Percentiles rank a stretch among this genome's conserved stretches.
Conservation (phyloP, 75 land plant species). For the Isoetes taiwanensis region DNA sequence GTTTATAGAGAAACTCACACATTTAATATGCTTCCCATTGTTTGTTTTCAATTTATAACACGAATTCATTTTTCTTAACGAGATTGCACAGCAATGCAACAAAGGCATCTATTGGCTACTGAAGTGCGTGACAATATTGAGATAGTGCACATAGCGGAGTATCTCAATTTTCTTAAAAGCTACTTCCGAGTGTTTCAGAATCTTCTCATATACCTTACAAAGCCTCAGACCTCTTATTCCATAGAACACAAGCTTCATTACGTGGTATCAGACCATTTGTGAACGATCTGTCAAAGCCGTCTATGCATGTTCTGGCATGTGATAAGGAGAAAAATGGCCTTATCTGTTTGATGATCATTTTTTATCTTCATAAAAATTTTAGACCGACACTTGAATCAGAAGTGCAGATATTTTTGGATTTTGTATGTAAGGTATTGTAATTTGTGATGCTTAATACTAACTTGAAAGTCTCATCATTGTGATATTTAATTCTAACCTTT, state of each 20-base stretch:
- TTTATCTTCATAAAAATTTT: conserved; percentile 84
- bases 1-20: no score
- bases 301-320: conserved; percentile 70
- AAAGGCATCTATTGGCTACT: conserved; percentile 66
- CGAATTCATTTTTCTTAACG: no score
- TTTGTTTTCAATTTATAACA: neutral
- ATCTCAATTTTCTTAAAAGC: conserved; percentile 81
- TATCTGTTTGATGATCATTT: conserved; percentile 79
- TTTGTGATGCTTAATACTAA: no score
- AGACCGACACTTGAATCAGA: conserved; percentile 78
- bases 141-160: conserved; percentile 93
- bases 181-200: conserved; percentile 80
- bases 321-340: conserved; percentile 98
- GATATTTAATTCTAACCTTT: no score
- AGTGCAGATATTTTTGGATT: conserved; percentile 92
- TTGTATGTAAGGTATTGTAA: conserved; percentile 62
- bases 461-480: no score
- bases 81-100: conserved; percentile 77
- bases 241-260: conserved; percentile 86
- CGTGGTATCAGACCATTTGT: conserved; percentile 85
- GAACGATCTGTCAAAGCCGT: conserved; percentile 76
- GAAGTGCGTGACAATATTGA: conserved; percentile 93
- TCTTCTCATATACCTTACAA: conserved; percentile 57
- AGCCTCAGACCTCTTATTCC: conserved; percentile 64
- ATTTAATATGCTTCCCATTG: neutral